phyloP scores from a whole-genome alignment of 164 flowering plant genomes.

The Santalum album region DNA sequence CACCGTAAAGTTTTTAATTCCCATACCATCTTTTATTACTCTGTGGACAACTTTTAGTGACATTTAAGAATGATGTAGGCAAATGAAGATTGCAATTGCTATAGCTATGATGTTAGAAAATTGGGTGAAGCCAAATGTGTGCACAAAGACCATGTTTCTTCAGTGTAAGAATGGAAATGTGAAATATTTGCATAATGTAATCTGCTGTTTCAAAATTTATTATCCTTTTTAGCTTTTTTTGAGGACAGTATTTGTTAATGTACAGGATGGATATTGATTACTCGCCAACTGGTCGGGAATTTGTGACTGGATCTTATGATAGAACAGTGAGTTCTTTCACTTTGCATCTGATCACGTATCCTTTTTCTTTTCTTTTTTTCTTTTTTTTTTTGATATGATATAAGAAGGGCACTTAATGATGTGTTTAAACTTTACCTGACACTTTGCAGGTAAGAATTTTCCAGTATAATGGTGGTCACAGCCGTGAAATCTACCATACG shows the following conservation, averaged over 20 bases:
- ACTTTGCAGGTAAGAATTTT: conserved; percentile 73
- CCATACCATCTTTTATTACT: too few species aligned
- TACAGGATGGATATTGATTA: conserved; percentile 94
- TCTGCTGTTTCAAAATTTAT: not conserved
- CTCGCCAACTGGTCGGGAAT: conserved; percentile 95
- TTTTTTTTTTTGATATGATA: not conserved
- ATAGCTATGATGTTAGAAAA: conserved; percentile 79
- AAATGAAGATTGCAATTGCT: conserved; percentile 93
- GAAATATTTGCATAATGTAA: not conserved
- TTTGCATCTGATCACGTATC: not conserved
- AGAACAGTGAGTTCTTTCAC: conserved; percentile 62
- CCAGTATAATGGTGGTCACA: conserved; percentile 86
- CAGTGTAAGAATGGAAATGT: conserved; percentile 58
- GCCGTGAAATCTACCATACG: conserved; percentile 87
- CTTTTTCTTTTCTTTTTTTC: not conserved
- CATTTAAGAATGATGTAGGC: conserved; percentile 39
- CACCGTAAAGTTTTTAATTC: too few species aligned
- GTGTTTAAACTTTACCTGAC: conserved; percentile 2
- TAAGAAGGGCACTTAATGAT: not conserved
- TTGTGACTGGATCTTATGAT: conserved; percentile 96
- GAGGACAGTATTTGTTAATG: conserved; percentile 7
- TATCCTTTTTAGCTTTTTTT: not conserved
- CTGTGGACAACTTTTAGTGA: not conserved
- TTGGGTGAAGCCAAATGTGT: conserved; percentile 83
- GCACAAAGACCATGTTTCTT: conserved; percentile 88